phyloP scores from a whole-genome alignment of 495 filamentous ascomycete species.

The Xylaria intraflava region DNA sequence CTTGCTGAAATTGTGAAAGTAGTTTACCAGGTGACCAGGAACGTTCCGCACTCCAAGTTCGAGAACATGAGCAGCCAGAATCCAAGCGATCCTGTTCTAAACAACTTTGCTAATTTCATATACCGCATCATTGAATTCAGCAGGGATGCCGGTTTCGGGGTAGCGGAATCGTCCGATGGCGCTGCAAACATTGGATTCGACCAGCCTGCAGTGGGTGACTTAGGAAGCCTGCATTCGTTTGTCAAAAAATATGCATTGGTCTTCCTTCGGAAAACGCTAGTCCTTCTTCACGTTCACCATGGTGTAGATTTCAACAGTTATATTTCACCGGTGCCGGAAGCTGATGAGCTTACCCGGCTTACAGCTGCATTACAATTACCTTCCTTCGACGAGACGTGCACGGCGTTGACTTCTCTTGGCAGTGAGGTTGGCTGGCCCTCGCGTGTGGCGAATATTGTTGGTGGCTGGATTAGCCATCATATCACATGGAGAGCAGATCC shows the following conservation, averaged over 20 bases:
- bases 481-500: conserved; percentile 17
- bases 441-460: conserved; percentile 40
- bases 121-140: conserved; percentile 27
- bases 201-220: conserved; percentile 36
- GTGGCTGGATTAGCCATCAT: conserved; percentile 74
- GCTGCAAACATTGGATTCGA: conserved; percentile 33
- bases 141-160: conserved; percentile 18
- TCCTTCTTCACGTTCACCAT: conserved; percentile 81
- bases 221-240: conserved; percentile 38
- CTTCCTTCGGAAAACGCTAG: conserved; percentile 78
- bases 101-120: conserved; percentile 41
- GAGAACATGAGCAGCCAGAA: conserved; percentile 29
- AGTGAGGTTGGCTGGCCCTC: conserved; percentile 35
- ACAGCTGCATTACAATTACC: conserved; percentile 68
- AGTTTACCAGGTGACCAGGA: conserved; percentile 44
- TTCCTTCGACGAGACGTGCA: conserved; percentile 70
- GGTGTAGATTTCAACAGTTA: conserved; percentile 81
- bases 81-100: conserved; percentile 29
- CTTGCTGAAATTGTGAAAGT: conserved; percentile 86
- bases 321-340: conserved; percentile 55
- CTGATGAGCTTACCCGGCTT: conserved; percentile 76
- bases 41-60: conserved; percentile 32
- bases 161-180: conserved; percentile 5
- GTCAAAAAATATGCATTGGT: conserved; percentile 76
- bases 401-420: conserved; percentile 37